These are phyloP conservation scores for Starmerella apis DNA, from an alignment of 805 yeast genomes.

Conservation along the genomic window DNA sequence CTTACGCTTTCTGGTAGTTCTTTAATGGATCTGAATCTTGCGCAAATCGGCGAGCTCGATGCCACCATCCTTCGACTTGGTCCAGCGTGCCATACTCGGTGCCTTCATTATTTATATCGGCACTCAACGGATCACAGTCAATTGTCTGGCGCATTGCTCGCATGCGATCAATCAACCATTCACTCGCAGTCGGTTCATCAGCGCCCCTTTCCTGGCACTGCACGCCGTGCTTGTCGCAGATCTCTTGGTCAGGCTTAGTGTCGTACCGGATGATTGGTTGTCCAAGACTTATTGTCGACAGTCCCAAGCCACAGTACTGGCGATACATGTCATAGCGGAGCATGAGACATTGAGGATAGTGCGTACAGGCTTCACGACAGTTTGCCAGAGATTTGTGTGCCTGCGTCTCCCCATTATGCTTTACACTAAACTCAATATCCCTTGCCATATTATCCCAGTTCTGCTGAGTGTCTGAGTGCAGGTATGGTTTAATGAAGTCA, in stretches of 20 bases:
- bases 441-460: constrained; percentile 29
- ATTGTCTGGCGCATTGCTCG: constrained; percentile 24
- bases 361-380: constrained; percentile 25
- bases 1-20: not conserved
- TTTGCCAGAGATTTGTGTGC: constrained; percentile 24
- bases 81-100: constrained; percentile 24
- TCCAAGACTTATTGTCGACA: constrained; percentile 27
- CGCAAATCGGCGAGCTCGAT: constrained; percentile 19
- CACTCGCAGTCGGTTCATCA: constrained; percentile 23
- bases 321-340: constrained; percentile 25
- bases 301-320: constrained; percentile 28
- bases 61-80: constrained; percentile 31
- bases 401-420: not conserved
- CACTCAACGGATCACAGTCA: constrained; percentile 25
- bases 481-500: constrained; percentile 25
- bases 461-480: constrained; percentile 18
- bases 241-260: constrained; percentile 9
- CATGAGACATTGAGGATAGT: constrained; percentile 24
- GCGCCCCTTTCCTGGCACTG: constrained; percentile 17
- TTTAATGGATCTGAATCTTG: constrained; percentile 4
- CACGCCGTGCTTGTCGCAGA: constrained; percentile 15
- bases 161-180: constrained; percentile 27
- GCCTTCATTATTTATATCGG: constrained; percentile 25
- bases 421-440: constrained; percentile 19
- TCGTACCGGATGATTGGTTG: constrained; percentile 23